A percentile compares a stretch with the other conserved stretches of the same genome.
These are phyloP conservation scores for Dactylellina sp. DNA, from an alignment of 2,329 filamentous ascomycete species.

Conservation along the genomic window DNA sequence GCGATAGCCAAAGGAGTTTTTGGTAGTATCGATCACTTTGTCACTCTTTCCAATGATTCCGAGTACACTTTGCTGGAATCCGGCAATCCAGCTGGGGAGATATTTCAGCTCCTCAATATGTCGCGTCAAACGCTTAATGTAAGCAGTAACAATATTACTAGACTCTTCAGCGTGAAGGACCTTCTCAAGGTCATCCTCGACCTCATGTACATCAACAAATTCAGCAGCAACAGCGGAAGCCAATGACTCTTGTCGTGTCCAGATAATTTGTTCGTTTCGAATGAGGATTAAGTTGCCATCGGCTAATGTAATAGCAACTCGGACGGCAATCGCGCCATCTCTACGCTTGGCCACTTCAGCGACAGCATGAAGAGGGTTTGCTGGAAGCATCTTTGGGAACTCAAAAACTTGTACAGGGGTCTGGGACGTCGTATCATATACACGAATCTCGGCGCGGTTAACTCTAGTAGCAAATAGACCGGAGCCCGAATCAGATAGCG, in stretches of 20 bases:
- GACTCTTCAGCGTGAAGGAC: conserved; percentile 88
- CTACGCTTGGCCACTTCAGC: conserved; percentile 84
- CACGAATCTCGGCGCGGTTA: conserved; percentile 76
- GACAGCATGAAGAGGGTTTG: conserved; percentile 74
- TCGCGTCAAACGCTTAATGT: conserved; percentile 84
- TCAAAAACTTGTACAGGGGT: conserved; percentile 33
- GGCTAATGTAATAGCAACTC: conserved; percentile 75
- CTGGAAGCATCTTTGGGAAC: conserved; percentile 62
- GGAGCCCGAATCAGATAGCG: conserved; percentile 79
- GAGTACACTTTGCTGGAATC: conserved; percentile 76
- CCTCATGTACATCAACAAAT: conserved; percentile 76
- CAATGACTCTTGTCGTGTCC: conserved; percentile 84
- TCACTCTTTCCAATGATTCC: conserved; percentile 72
- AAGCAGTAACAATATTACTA: conserved; percentile 82
- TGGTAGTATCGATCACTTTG: conserved; percentile 67
- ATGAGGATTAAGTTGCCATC: conserved; percentile 83
- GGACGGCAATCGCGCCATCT: conserved; percentile 76
- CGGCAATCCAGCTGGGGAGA: conserved; percentile 78
- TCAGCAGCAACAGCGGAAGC: conserved; percentile 81
- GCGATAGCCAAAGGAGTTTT: conserved; percentile 87
- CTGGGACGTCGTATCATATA: conserved; percentile 56
- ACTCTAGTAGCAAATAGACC: conserved; percentile 87
- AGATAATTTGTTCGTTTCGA: conserved; percentile 82
- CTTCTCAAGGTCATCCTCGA: conserved; percentile 78
- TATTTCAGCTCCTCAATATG: conserved; percentile 79